Evolutionary conservation across 2,329 filamentous ascomycete species (phyloP), one percentile per base, ranked within the genome.

Genomic region (Curvularia sp.): DNA sequence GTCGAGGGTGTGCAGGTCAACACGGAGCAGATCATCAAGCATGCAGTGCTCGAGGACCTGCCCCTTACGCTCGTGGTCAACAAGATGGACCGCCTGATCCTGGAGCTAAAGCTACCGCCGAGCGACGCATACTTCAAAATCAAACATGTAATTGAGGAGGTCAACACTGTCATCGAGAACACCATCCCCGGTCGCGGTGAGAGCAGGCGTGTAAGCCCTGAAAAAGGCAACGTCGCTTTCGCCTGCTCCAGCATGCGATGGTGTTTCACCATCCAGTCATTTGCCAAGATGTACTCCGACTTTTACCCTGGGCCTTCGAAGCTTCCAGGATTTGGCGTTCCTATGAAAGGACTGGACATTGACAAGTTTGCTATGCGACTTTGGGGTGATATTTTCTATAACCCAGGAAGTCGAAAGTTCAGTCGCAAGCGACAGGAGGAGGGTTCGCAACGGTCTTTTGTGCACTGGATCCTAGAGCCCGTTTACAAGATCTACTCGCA

Each of bases 1-100:
- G 92, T 99, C 1, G 95, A 99, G 77, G 95, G 95, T n/a, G 93
- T 99, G n/a, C 95, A 98, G 80, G 86, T 95, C 70, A 97, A 97
- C 77, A 96, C 95, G 0, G 94, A 99, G 79, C 91, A 97, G 76
- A 93, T 97, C 70, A 97, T 99, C 80, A 96, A 92, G 79, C 92
- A 99, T 77, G 93, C 93, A 2, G 90, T 97, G 3, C 83, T 97
- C 27, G 92, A 97, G 75, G 91, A 93, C 68, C 83, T 98, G 4
- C 94, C 95, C 1, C 80, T 99, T 67, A 95, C 92, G 0, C 81
- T 99, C 60, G 87, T 99, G 55, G 85, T 99, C 79, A 99, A 98
- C 84, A 99, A 99, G 81, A 90, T 99, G 87, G 95, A 99, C 71
- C 88, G 95, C 23, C 81, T 99, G 59, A 97, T 99, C 61, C 80